A percentile compares a stretch with the other conserved stretches of the same genome.
Evolutionary conservation across 805 yeast genomes (phyloP).

Genomic region (Metschnikowia lunata): DNA sequence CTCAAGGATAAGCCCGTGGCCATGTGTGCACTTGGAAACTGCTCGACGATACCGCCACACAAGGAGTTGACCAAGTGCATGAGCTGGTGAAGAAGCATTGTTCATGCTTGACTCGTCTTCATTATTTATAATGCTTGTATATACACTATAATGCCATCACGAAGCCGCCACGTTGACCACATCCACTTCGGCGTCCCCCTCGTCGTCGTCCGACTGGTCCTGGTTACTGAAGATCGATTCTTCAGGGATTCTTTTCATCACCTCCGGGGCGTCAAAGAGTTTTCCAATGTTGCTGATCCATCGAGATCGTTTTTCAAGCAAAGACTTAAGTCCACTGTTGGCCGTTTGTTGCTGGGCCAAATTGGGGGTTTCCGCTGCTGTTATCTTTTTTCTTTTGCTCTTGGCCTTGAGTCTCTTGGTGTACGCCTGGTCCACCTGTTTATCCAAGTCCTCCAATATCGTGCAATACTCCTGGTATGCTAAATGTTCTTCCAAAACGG

Average conservation of each 20-base stretch:
- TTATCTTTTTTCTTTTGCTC: constrained; percentile 54
- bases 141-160: neutral
- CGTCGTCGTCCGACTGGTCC: constrained; percentile 31
- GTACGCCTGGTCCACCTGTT: constrained; percentile 94
- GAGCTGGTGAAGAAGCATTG: constrained; percentile 13
- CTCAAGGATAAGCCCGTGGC: constrained; percentile 76
- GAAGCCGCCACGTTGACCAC: constrained; percentile 15
- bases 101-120: too few species aligned
- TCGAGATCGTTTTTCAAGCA: constrained; percentile 78
- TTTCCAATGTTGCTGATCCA: constrained; percentile 93
- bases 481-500: constrained; percentile 77
- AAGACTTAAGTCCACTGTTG: constrained; percentile 69
- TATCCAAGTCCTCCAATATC: constrained; percentile 88
- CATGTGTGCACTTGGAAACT: constrained; percentile 87
- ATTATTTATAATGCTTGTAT: neutral
- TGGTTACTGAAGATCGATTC: constrained; percentile 50
- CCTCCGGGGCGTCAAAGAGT: constrained; percentile 60
- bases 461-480: constrained; percentile 94
- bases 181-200: constrained; percentile 29
- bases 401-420: constrained; percentile 75
- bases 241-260: constrained; percentile 73
- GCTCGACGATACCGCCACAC: constrained; percentile 65
- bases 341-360: constrained; percentile 62
- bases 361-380: constrained; percentile 18
- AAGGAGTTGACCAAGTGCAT: constrained; percentile 46